Percentiles rank a stretch among this genome's conserved stretches.
phyloP scores from a whole-genome alignment of 768 basidiomycete genomes.

The Kwoniella botswanensis region DNA sequence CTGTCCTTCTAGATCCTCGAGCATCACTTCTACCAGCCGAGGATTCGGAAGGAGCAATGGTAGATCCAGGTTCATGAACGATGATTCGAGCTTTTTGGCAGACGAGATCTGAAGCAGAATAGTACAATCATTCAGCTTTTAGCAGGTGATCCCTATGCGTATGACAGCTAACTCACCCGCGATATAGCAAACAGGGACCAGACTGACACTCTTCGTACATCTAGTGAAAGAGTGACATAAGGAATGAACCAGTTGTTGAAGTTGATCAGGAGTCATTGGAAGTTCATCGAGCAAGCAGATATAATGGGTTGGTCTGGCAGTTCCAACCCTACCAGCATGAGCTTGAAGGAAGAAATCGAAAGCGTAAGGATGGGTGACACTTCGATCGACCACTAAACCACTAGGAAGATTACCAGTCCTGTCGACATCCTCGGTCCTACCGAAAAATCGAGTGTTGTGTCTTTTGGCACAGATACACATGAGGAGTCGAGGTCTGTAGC shows the following conservation, averaged over 20 bases:
- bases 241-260: slow-evolving; percentile 50
- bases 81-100: slow-evolving; percentile 55
- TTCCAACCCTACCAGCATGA: slow-evolving; percentile 54
- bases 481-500: slow-evolving; percentile 43
- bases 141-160: not conserved
- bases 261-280: slow-evolving; percentile 47
- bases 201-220: slow-evolving; percentile 53
- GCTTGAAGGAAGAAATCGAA: slow-evolving; percentile 58
- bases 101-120: slow-evolving; percentile 41
- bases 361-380: slow-evolving; percentile 54
- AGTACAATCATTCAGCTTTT: slow-evolving; percentile 8
- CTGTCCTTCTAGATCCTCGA: slow-evolving; percentile 15
- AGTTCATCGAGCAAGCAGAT: slow-evolving; percentile 53
- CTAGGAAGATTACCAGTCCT: slow-evolving; percentile 50
- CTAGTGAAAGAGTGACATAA: slow-evolving; percentile 54
- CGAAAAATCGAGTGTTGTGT: slow-evolving; percentile 56
- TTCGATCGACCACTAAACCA: slow-evolving; percentile 51
- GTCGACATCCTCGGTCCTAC: slow-evolving; percentile 39
- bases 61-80: slow-evolving; percentile 40
- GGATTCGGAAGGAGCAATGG: slow-evolving; percentile 42
- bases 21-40: slow-evolving; percentile 26
- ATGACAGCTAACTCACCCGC: slow-evolving; percentile 39
- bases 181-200: slow-evolving; percentile 56
- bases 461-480: slow-evolving; percentile 55
- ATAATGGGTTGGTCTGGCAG: slow-evolving; percentile 57